Evolutionary conservation across 345 rosid species (phyloP).

Genomic region (Geranium brycei): DNA sequence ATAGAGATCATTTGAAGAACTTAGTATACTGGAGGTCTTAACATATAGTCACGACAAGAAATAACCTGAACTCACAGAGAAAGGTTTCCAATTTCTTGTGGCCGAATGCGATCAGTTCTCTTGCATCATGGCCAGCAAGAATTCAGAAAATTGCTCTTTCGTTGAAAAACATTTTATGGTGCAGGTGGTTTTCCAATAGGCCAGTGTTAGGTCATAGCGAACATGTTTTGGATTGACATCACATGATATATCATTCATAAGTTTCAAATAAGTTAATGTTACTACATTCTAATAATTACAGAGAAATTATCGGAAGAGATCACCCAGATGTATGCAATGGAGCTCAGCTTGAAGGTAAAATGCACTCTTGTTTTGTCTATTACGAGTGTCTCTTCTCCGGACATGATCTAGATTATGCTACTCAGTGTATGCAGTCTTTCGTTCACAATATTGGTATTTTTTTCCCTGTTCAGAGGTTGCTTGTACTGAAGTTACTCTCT

Average conservation of each 20-base stretch:
- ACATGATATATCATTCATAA: background rate
- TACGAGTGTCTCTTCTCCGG: background rate
- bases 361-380: background rate
- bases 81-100: too few species aligned
- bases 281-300: slow-evolving; percentile 19
- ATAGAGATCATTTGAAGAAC: background rate
- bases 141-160: too few species aligned
- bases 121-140: too few species aligned
- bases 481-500: slow-evolving; percentile 39
- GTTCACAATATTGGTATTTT: background rate
- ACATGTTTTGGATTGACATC: background rate
- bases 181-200: background rate
- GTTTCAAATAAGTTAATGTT: background rate
- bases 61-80: too few species aligned
- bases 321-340: slow-evolving; percentile 59
- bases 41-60: too few species aligned
- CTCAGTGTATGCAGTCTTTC: background rate
- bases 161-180: background rate
- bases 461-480: slow-evolving; percentile 37
- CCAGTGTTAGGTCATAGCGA: background rate
- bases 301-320: slow-evolving; percentile 68
- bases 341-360: slow-evolving; percentile 62
- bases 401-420: background rate
- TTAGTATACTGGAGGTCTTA: background rate
- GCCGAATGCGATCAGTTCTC: too few species aligned